Base-by-base conservation (phyloP, 176 grass and related monocot genomes). In the Zizania latifolia region DNA sequence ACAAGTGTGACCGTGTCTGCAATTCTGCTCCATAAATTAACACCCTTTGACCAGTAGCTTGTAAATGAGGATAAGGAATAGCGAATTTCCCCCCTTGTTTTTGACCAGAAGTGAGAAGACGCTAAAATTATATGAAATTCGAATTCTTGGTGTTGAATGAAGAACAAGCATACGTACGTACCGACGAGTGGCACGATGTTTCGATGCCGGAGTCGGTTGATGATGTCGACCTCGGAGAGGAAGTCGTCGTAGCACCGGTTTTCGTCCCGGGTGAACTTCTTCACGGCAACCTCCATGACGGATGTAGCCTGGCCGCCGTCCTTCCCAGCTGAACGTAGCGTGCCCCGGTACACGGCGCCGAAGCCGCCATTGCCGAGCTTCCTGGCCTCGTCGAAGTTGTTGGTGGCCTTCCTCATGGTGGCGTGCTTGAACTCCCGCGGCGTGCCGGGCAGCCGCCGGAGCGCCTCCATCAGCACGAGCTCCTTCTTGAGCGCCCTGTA, bases 361-460 rank as follows among this genome's bases (percentile, higher is more conserved):
- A 65, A 65, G 2, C 62, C 62, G 19, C 62, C 62, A 38, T 6
- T 4, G 6, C 62, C 62, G 3, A 65, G 62, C 34, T 23, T 65
- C 15, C 9, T 65, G 0, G 32, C 34, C 34, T 65, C 62, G 6
- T 38, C 16, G 37, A 65, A 55, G 32, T 30, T 66, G 33, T 3
- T 19, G 44, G 68, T 72, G 15, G 67, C 57, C 70, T 74, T 82
- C 58, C 37, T 43, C 4, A 82, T 14, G 58, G 36, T 17, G 24
- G 43, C 32, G 17, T 72, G 62, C 17, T 51, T 14, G 23, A 72
- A 62, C 33, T 72, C 58, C 23, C 33, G 39, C 0, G 79, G 79
- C 5, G 51, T 15, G 2, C 79, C 68, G 0, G 79, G 79, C 0
- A 81, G 58, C 33, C 43, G 58, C 2, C 46, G 46, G 46, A 78